phyloP scores from a whole-genome alignment of 805 yeast genomes.

The Yarrowia sp. region DNA sequence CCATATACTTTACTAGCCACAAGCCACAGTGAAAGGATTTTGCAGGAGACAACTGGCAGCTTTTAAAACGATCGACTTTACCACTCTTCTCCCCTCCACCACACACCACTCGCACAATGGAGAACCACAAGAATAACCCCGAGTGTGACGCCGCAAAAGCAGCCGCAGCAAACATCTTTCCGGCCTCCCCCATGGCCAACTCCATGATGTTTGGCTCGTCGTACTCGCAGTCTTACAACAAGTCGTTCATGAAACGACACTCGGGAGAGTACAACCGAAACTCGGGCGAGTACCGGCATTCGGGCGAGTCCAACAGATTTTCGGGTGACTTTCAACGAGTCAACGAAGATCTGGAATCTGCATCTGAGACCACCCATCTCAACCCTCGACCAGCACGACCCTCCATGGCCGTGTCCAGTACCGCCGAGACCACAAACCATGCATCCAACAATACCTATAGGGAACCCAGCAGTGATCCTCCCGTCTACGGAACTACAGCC shows the following conservation, averaged over 20 bases:
- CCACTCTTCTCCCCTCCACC: not conserved
- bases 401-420: conserved; percentile 13
- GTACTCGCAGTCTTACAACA: conserved; percentile 30
- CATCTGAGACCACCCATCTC: conserved; percentile 33
- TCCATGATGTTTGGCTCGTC: conserved; percentile 39
- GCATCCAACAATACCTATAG: not conserved
- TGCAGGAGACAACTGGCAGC: conserved; percentile 17
- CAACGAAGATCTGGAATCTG: conserved; percentile 33
- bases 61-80: conserved; percentile 8
- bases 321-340: conserved; percentile 28
- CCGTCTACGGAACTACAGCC: conserved; percentile 14
- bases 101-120: conserved; percentile 7
- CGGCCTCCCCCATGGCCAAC: conserved; percentile 38
- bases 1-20: conserved; percentile 37
- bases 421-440: not conserved
- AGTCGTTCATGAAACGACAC: conserved; percentile 37
- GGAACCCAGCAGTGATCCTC: conserved; percentile 3
- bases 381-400: conserved; percentile 30
- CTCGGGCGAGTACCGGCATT: conserved; percentile 23
- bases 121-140: conserved; percentile 12
- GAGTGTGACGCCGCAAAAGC: conserved; percentile 4
- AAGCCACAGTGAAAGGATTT: conserved; percentile 38
- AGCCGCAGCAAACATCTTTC: conserved; percentile 19
- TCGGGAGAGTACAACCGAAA: conserved; percentile 28
- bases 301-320: conserved; percentile 22